Evolutionary conservation across 169 alveolate species (phyloP), one percentile per base, ranked within the genome.

Genomic region (Babesia ovis): DNA sequence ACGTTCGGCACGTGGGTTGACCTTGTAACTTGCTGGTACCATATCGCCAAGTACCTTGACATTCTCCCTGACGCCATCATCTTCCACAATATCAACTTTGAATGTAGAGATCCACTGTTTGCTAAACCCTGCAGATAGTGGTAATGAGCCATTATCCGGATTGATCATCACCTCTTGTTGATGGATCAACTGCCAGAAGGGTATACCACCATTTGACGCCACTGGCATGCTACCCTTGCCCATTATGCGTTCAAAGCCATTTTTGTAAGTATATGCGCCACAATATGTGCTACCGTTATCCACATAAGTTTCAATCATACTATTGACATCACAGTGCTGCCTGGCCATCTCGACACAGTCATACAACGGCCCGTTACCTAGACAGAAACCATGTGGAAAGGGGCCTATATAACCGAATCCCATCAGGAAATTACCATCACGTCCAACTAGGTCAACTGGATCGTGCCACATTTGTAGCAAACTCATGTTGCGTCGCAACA

Each of bases 351-450:
- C 89, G 27, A 89, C 68, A 56, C 91, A 72, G 66, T 89, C 89
- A 69, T 82, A 85, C 16, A 89, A 46, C 35, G 88, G 87, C 22
- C 94, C 94, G 69, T 79, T 81, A 31, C 94, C 94, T 3, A 92
- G 83, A 50, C 87, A 84, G 64, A 84, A 80, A 12, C 46, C 23
- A 53, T 72, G 64, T 32, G 89, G 72, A 54, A 82, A 70, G 1
- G 85, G 74, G 22, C 95, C 95, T 0, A 82, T 84, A 67, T 91
- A 91, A 25, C 95, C 95, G 45, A 90, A 91, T 14, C 95, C 95
- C 43, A 91, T 48, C 18, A 81, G 66, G 61, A 91, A 91, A 77
- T 91, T 91, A 16, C 95, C 95, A 73, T 91, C 95, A 53, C 95
- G 66, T 22, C 93, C 95, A 22, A 91, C 84, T 25, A 91, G 74